phyloP scores from a whole-genome alignment of 2,329 filamentous ascomycete genomes.

The Cercospora sp. region DNA sequence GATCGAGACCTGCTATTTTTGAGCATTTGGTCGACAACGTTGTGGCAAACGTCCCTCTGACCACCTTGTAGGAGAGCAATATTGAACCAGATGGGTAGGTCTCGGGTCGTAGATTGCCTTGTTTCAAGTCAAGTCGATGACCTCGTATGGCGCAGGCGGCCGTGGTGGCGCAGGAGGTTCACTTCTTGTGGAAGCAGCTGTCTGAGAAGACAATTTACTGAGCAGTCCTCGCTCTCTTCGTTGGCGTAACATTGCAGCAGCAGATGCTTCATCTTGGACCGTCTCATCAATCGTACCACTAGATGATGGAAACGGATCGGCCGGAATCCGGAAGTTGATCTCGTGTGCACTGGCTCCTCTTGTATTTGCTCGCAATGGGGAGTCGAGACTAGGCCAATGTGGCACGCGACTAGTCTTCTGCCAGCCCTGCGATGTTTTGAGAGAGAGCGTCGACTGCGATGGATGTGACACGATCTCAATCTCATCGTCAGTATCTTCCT shows the following conservation, averaged over 20 bases:
- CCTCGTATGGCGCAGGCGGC: not conserved
- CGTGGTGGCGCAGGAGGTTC: not conserved
- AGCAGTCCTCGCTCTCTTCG: conserved; percentile 8
- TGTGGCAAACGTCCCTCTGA: not conserved
- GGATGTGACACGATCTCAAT: not conserved
- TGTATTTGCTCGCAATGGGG: not conserved
- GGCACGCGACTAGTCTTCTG: not conserved
- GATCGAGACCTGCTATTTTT: conserved; percentile 6
- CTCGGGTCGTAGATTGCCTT: not conserved
- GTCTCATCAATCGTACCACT: not conserved
- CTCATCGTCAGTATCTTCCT: conserved; percentile 8
- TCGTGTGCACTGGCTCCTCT: not conserved
- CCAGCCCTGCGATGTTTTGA: not conserved
- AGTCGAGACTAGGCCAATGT: not conserved
- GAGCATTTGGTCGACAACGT: not conserved
- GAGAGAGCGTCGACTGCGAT: not conserved
- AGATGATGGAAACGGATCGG: not conserved
- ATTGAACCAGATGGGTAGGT: not conserved
- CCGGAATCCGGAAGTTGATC: not conserved
- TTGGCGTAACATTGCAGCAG: conserved; percentile 12
- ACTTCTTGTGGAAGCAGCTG: not conserved
- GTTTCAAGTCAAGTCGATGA: conserved; percentile 26
- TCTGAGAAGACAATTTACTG: conserved; percentile 2
- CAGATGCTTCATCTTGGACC: not conserved
- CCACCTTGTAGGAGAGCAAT: not conserved